Percentiles rank a stretch among this genome's conserved stretches.
phyloP scores from a whole-genome alignment of 495 filamentous ascomycete species.

The Pyrenopolyporus hunteri region DNA sequence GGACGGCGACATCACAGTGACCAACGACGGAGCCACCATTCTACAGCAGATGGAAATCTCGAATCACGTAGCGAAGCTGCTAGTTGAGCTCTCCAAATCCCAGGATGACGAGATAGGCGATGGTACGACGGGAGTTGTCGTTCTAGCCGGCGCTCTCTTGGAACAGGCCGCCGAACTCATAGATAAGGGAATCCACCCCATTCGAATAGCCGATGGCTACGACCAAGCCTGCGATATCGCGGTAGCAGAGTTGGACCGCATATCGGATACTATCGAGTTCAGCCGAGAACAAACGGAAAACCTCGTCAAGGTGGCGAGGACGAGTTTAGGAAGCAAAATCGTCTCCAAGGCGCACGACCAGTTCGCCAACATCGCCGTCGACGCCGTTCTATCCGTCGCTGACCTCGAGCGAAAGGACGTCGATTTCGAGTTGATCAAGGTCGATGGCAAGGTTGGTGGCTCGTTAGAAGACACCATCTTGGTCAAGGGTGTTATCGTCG shows the following conservation, averaged over 20 bases:
- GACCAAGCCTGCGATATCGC: slow-evolving; percentile 97
- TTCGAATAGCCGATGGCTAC: slow-evolving; percentile 97
- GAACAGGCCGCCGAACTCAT: slow-evolving; percentile 99
- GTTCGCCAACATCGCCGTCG: slow-evolving; percentile 95
- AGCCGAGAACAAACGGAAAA: slow-evolving; percentile 76
- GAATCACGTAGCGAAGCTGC: slow-evolving; percentile 95
- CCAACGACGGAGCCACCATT: slow-evolving; percentile 98
- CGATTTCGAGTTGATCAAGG: slow-evolving; percentile 99
- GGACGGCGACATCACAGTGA: slow-evolving; percentile 98
- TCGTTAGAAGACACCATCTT: slow-evolving; percentile 92
- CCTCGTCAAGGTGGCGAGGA: slow-evolving; percentile 91
- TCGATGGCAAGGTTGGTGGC: slow-evolving; percentile 97
- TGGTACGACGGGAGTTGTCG: slow-evolving; percentile 97
- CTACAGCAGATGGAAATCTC: slow-evolving; percentile 98
- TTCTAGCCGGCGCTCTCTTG: slow-evolving; percentile 90
- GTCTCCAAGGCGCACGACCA: slow-evolving; percentile 99
- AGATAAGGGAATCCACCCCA: slow-evolving; percentile 99
- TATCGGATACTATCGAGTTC: slow-evolving; percentile 90
- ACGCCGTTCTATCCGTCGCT: slow-evolving; percentile 95
- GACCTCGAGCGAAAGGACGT: slow-evolving; percentile 97
- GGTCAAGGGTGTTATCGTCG: slow-evolving; percentile 96
- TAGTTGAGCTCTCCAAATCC: slow-evolving; percentile 98
- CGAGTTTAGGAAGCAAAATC: slow-evolving; percentile 97
- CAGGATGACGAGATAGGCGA: slow-evolving; percentile 99
- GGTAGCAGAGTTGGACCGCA: slow-evolving; percentile 85